A percentile compares a stretch with the other conserved stretches of the same genome.
These are phyloP conservation scores for Leccinum pellstonianum DNA, from an alignment of 768 basidiomycete species.

Conservation along the genomic window DNA sequence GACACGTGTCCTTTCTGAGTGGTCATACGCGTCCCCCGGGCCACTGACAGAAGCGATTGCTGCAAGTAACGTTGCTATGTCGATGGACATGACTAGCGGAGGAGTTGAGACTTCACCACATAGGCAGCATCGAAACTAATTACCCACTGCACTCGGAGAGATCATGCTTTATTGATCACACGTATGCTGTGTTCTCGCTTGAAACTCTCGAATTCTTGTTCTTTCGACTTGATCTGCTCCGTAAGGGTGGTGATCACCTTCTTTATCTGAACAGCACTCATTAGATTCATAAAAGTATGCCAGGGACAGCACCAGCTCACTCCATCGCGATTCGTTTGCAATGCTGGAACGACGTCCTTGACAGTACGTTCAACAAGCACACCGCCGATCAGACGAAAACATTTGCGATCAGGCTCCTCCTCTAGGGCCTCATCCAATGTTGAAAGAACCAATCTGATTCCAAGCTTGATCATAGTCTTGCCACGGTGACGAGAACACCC, in stretches of 20 bases:
- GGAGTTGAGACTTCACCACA: constrained; percentile 1
- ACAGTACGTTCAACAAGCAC: constrained; percentile 95
- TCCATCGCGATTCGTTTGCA: constrained; percentile 87
- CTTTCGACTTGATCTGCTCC: constrained; percentile 88
- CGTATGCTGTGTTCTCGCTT: constrained; percentile 77
- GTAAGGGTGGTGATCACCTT: constrained; percentile 75
- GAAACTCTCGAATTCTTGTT: constrained; percentile 77
- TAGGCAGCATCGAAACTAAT: background rate
- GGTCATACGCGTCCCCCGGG: background rate
- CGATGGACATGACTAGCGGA: background rate
- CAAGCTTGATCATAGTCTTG: constrained; percentile 1
- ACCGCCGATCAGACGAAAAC: constrained; percentile 95
- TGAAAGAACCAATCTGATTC: constrained; percentile 74
- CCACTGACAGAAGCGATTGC: background rate
- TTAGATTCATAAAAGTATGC: constrained; percentile 4
- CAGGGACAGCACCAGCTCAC: constrained; percentile 43
- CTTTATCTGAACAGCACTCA: constrained; percentile 57
- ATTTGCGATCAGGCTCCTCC: constrained; percentile 89
- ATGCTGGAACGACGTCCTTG: constrained; percentile 86
- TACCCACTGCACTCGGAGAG: constrained; percentile 5
- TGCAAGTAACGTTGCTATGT: background rate
- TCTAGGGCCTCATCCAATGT: constrained; percentile 81
- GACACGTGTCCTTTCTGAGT: background rate
- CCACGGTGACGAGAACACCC: constrained; percentile 31
- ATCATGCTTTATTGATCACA: constrained; percentile 41